Evolutionary conservation across 768 basidiomycete genomes (phyloP), one percentile per base, ranked within the genome.

Genomic region (Boletales sp.): DNA sequence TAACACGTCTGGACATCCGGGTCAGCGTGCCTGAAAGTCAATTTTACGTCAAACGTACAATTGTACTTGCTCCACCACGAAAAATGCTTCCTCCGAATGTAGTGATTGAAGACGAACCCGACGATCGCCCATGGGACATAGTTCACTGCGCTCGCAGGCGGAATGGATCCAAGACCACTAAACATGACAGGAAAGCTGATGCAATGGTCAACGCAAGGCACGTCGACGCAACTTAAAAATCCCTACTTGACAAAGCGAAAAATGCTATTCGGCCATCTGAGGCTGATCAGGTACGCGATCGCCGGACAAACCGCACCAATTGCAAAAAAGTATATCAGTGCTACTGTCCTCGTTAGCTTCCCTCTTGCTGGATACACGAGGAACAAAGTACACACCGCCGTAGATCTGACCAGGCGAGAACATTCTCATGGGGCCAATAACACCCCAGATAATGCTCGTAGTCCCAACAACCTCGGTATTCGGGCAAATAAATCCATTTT

Each of bases 401-500:
- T 85, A 86, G 15, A 82, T 70, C 61, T 81, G 78, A 12, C 86
- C 87, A 15, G 69, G 41, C 2, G 81, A 86, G 74, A 87, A 91
- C 61, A 83, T 76, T n/a, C 81, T 74, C 30, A 69, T 71, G 7
- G 90, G 90, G 2, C 90, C 88, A 48, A 93, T 87, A 53, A 88
- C 86, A 52, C 90, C 87, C 84, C 83, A 90, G 54, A 91, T 78
- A 53, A 92, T 79, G 51, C 81, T 82, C 18, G 89, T 89, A 3
- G 86, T 87, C 34, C 86, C 87, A 64, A 91, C 90, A 8, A 88
- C 84, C 53, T 82, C 74, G 7, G 84, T 85, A 11, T 50, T 65
- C 0, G 87, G 86, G 64, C 88, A 90, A 47, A 80, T 84, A 66
- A 89, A 90, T 19, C 79, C 78, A 56, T 84, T 8, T 17, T 51